phyloP scores from a whole-genome alignment of 2,329 filamentous ascomycete species.

The Blastomyces percursus region DNA sequence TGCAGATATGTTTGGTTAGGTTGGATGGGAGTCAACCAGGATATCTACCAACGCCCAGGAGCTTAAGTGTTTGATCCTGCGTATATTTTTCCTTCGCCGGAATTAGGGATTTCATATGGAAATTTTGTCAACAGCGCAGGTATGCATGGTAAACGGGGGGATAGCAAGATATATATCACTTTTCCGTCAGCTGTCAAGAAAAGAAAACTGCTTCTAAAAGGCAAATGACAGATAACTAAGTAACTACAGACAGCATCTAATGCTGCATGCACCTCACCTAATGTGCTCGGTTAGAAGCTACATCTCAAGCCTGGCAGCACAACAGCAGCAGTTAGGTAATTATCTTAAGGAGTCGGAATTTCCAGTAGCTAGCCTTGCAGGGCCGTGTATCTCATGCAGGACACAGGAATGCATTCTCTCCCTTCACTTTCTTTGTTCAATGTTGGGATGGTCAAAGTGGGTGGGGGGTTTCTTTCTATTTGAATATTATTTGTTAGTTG shows the following conservation, averaged over 20 bases:
- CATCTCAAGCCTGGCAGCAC: neutral
- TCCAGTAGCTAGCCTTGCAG: neutral
- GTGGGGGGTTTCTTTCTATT: neutral
- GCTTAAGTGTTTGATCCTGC: neutral
- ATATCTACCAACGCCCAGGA: neutral
- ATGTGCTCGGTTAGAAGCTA: neutral
- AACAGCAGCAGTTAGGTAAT: neutral
- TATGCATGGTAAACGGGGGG: neutral
- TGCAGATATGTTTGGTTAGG: neutral
- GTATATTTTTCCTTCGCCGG: neutral
- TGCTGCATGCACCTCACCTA: neutral
- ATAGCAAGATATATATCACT: neutral
- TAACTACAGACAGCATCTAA: neutral
- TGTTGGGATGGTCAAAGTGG: neutral
- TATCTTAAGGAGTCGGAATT: neutral
- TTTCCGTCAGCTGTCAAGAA: neutral
- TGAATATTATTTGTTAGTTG: neutral
- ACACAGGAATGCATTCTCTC: conserved; percentile 2
- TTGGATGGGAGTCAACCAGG: neutral
- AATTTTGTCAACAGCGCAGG: neutral
- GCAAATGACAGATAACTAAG: neutral
- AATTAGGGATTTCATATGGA: neutral
- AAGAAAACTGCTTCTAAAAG: neutral
- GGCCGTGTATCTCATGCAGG: neutral
- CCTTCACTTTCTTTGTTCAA: neutral